Percentiles rank a stretch among this genome's conserved stretches.
phyloP scores from a whole-genome alignment of 2,329 filamentous ascomycete genomes.

The Chrysosporium keratinophilum region DNA sequence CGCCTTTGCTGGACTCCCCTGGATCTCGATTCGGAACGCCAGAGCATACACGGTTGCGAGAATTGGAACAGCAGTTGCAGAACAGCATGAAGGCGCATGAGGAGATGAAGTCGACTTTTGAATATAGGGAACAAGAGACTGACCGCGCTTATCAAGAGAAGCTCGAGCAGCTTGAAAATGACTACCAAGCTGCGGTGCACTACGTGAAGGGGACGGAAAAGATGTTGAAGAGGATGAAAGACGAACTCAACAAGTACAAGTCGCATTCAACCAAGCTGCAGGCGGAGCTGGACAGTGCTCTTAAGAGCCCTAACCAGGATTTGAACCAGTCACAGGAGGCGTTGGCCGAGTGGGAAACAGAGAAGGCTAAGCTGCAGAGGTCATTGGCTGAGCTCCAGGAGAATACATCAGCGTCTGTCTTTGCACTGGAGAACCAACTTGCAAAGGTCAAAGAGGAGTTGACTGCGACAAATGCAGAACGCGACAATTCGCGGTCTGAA shows the following conservation, averaged over 20 bases:
- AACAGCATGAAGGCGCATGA: conserved; percentile 69
- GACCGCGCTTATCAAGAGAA: conserved; percentile 86
- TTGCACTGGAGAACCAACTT: conserved; percentile 62
- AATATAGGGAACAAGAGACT: conserved; percentile 73
- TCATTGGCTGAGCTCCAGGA: conserved; percentile 61
- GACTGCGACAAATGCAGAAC: conserved; percentile 53
- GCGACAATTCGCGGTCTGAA: conserved; percentile 53
- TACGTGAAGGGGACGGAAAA: conserved; percentile 98
- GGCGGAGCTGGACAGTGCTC: conserved; percentile 60
- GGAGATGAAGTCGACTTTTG: conserved; percentile 67
- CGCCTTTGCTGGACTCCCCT: conserved; percentile 62
- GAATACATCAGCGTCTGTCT: conserved; percentile 55
- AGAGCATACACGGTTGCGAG: conserved; percentile 65
- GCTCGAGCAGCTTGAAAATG: conserved; percentile 83
- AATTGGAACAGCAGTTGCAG: conserved; percentile 81
- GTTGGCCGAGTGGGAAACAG: conserved; percentile 60
- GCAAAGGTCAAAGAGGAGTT: conserved; percentile 59
- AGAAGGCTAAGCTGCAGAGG: conserved; percentile 56
- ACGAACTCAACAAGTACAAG: conserved; percentile 90
- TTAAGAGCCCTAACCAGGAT: conserved; percentile 43
- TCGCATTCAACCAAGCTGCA: conserved; percentile 72
- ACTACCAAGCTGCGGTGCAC: conserved; percentile 95
- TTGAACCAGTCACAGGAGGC: conserved; percentile 34
- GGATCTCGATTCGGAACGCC: conserved; percentile 66
- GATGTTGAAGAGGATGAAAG: conserved; percentile 97